Evolutionary conservation across 768 basidiomycete genomes (phyloP).

Genomic region (Leccinum truebloodii): DNA sequence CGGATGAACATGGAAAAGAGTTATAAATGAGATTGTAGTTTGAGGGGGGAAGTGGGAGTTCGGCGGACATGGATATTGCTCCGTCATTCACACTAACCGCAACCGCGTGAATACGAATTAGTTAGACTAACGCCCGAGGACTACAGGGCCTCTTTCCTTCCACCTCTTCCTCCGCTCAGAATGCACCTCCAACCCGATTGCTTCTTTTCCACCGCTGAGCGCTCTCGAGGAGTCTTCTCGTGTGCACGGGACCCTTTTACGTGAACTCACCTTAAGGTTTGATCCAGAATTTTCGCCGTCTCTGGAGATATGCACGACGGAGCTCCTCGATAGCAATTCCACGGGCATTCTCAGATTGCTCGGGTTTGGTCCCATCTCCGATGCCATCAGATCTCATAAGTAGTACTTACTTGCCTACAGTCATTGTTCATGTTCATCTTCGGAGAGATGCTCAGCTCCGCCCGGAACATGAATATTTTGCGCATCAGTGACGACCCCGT

Average conservation of each 20-base stretch:
- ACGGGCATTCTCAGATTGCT: slow-evolving; percentile 8
- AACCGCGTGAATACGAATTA: slow-evolving; percentile 30
- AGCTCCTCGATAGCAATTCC: slow-evolving; percentile 11
- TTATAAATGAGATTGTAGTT: slow-evolving; percentile 30
- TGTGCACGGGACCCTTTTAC: slow-evolving; percentile 12
- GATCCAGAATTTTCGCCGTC: slow-evolving; percentile 6
- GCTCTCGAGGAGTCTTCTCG: slow-evolving; percentile 5
- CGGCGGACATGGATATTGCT: slow-evolving; percentile 37
- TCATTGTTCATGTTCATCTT: neutral
- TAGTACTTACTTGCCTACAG: neutral
- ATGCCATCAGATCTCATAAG: slow-evolving; percentile 5
- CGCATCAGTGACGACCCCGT: neutral
- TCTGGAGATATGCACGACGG: slow-evolving; percentile 3
- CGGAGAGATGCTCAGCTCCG: neutral
- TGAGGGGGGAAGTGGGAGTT: slow-evolving; percentile 18
- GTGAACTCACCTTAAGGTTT: slow-evolving; percentile 17
- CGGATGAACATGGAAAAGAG: slow-evolving; percentile 3
- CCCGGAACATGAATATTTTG: neutral
- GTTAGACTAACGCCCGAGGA: slow-evolving; percentile 25
- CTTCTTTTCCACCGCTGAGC: slow-evolving; percentile 8
- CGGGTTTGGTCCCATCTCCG: slow-evolving; percentile 25
- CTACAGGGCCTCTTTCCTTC: slow-evolving; percentile 1
- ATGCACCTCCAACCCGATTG: slow-evolving; percentile 1
- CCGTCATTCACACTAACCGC: slow-evolving; percentile 27
- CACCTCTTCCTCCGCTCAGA: neutral